Base-by-base conservation (phyloP, 169 alveolate genomes). In the Plasmodium falciparum region DNA sequence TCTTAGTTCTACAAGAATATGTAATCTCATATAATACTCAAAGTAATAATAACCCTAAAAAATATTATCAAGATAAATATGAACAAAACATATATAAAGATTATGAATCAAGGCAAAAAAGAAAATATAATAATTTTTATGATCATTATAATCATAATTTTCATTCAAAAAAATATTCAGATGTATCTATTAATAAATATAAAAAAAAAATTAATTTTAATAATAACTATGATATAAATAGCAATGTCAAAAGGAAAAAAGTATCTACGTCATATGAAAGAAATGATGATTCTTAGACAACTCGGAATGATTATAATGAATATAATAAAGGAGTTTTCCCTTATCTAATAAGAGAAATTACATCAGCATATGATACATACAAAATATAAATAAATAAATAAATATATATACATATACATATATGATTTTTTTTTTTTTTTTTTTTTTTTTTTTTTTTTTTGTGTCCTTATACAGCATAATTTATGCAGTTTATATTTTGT, bases 1-100 rank as follows among this genome's bases (percentile, higher is more conserved):
- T 74, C n/a, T 20, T 74, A 59, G 20, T 26, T 3, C 39, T 74
- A 0, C 70, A 74, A 26, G 88, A 74, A 43, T 74, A 74, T 22
- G 62, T 74, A 9, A 39, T 20, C 6, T 74, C 88, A 4, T 39
- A 52, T 26, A 74, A 39, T 61, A 26, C 11, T 15, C 39, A n/a
- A 8, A 29, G 22, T 6, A 2, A 11, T 45, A 74, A 39, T 59
- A 33, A 61, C 33, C 12, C 0, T 1, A 74, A 74, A 45, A 74
- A 74, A 15, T 54, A 73, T 12, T 61, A 22, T 9, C 12, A 29
- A 15, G 70, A 73, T 33, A 73, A 43, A 20, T 52, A 73, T 2
- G 85, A 73, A 5, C 45, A 33, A 33, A 7, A 5, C 9, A 6
- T 17, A 56, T 56, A 45, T 26, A 62, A 74, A 8, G 45, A 50